phyloP scores from a whole-genome alignment of 768 basidiomycete species.

The Boletellus sp. region DNA sequence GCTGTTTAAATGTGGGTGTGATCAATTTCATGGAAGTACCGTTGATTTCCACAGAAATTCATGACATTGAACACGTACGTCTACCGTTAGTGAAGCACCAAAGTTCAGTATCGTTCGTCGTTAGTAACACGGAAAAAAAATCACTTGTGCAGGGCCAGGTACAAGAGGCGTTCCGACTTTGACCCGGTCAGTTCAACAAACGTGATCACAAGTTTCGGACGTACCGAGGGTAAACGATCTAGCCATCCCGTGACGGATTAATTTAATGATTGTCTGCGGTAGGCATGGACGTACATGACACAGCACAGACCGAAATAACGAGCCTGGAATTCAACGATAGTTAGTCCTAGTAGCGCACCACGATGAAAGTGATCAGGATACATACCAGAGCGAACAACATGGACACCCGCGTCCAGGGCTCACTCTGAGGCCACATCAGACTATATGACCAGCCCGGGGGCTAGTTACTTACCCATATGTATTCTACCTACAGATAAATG shows the following conservation, averaged over 20 bases:
- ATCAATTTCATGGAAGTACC: neutral
- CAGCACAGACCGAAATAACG: conserved; percentile 2
- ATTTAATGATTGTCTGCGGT: neutral
- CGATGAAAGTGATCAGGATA: neutral
- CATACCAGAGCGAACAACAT: conserved; percentile 1
- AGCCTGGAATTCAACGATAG: neutral
- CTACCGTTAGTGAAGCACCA: neutral
- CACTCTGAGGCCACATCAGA: neutral
- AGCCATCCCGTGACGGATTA: neutral
- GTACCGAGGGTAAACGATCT: neutral
- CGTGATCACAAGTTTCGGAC: neutral
- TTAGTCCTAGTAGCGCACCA: neutral
- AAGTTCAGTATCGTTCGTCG: neutral
- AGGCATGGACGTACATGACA: neutral
- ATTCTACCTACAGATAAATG: neutral
- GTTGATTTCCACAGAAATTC: neutral
- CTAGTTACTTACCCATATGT: neutral
- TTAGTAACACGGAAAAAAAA: neutral
- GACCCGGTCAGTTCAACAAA: neutral
- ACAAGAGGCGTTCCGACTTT: neutral
- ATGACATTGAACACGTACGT: neutral
- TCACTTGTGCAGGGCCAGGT: neutral
- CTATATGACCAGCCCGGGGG: too few relatives aligned
- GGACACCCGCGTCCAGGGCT: neutral
- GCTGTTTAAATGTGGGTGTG: neutral